Conservation (phyloP, 2,329 filamentous ascomycete species). For the Trichoderma brevicompactum region DNA sequence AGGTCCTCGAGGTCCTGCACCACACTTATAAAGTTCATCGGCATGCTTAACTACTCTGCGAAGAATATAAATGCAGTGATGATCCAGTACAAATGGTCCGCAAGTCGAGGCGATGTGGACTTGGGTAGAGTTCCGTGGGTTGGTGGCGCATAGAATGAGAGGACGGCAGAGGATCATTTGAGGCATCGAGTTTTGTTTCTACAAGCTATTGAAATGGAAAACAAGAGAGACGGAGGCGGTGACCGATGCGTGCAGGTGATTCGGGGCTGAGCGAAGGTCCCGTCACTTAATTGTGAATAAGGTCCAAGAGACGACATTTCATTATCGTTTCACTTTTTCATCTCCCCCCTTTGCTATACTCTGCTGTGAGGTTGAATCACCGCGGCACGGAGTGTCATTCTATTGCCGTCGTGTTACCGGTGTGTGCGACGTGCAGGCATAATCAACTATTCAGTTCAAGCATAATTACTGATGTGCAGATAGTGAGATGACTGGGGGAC, state of each 20-base stretch:
- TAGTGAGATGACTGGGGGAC: too few relatives aligned
- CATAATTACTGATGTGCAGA: neutral
- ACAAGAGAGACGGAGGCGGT: neutral
- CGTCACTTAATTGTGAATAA: neutral
- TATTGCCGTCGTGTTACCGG: neutral
- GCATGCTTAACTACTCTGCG: neutral
- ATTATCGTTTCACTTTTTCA: neutral
- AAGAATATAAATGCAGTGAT: too few relatives aligned
- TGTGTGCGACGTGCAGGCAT: neutral
- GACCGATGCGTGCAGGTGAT: too few relatives aligned
- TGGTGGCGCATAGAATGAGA: neutral
- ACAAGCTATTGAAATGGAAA: neutral
- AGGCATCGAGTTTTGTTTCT: slow-evolving; percentile 3
- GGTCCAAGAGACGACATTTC: neutral
- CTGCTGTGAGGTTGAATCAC: neutral
- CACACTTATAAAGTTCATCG: slow-evolving; percentile 19
- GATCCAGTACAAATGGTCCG: neutral
- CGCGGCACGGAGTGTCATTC: neutral
- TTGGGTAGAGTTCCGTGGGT: neutral
- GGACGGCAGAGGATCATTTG: neutral
- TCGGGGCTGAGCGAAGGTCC: neutral
- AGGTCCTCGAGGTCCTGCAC: slow-evolving; percentile 23
- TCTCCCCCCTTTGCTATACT: neutral
- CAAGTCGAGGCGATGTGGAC: neutral
- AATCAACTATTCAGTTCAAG: neutral